These are phyloP conservation scores for Nothophytophthora sp. DNA, from an alignment of 352 stramenopile species.

Conservation along the genomic window DNA sequence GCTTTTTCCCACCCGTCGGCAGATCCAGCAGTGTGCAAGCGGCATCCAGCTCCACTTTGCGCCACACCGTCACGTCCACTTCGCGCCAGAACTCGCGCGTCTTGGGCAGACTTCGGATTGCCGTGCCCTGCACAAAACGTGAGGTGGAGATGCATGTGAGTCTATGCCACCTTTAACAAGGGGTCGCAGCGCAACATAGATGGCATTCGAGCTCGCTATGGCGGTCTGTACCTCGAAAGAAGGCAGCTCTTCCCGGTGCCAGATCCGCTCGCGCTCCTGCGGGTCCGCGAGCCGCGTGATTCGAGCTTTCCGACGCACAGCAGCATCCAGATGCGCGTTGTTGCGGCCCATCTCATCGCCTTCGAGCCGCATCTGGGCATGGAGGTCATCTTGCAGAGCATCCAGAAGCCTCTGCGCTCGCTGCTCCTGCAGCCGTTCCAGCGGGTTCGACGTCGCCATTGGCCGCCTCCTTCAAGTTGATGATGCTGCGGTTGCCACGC, in stretches of 20 bases:
- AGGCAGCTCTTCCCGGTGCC: conserved; percentile 37
- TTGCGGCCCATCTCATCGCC: conserved; percentile 36
- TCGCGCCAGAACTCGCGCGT: conserved; percentile 56
- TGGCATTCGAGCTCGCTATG: background rate
- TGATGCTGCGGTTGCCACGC: too few species aligned
- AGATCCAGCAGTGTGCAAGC: conserved; percentile 65
- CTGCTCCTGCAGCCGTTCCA: conserved; percentile 72
- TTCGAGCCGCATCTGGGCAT: conserved; percentile 57
- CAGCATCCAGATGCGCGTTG: conserved; percentile 25
- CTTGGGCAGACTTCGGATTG: conserved; percentile 64
- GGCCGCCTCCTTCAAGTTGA: background rate
- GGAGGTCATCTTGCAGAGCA: conserved; percentile 59
- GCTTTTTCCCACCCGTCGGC: conserved; percentile 47
- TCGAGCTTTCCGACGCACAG: conserved; percentile 41
- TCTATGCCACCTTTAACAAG: background rate
- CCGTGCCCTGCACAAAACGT: conserved; percentile 23
- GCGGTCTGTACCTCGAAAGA: conserved; percentile 40
- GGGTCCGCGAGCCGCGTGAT: conserved; percentile 50
- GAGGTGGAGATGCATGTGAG: too few species aligned
- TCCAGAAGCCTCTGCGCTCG: conserved; percentile 58
- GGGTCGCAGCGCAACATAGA: background rate
- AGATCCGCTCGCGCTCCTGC: conserved; percentile 49
- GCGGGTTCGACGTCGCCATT: conserved; percentile 32
- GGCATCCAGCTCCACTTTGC: conserved; percentile 52
- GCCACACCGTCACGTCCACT: conserved; percentile 54